Evolutionary conservation across 225 moss, liverwort and hornwort genomes (phyloP).

Genomic region (Antitrichia curtipendula): DNA sequence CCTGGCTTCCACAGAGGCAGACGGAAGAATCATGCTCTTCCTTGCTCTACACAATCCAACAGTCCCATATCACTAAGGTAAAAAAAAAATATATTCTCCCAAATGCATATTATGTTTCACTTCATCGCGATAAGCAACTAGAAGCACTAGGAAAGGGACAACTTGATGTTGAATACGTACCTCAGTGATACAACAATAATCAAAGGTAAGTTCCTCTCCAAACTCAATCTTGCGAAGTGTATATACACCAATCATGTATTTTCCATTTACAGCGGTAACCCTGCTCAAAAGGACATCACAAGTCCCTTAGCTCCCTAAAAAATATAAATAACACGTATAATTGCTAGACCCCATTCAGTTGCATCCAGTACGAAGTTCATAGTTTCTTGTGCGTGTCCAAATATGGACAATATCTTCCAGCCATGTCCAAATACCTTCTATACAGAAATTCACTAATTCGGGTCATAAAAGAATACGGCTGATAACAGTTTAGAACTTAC

Average conservation of each 20-base stretch:
- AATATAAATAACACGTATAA: neutral
- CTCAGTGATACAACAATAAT: constrained; percentile 98
- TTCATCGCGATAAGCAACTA: neutral
- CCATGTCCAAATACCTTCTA: neutral
- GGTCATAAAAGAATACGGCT: neutral
- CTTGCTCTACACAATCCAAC: constrained; percentile 65
- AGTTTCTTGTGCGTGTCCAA: neutral
- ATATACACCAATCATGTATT: constrained; percentile 96
- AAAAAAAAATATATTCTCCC: neutral
- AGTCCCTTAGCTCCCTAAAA: neutral
- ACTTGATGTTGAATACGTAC: constrained; percentile 16
- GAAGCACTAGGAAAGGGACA: neutral
- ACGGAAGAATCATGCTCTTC: constrained; percentile 98
- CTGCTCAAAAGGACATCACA: constrained; percentile 26
- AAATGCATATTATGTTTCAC: neutral
- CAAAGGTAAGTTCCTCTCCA: constrained; percentile 97
- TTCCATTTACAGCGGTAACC: constrained; percentile 87
- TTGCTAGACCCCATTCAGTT: neutral
- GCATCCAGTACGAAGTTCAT: neutral
- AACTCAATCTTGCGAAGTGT: constrained; percentile 85
- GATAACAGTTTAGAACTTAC: constrained; percentile 19
- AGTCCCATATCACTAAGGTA: neutral
- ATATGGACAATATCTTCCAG: neutral
- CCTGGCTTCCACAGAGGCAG: constrained; percentile 96
- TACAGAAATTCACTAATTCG: neutral